Percentiles rank a stretch among this genome's conserved stretches.
phyloP scores from a whole-genome alignment of 169 alveolate species.

The Cryptosporidium ubiquitum region DNA sequence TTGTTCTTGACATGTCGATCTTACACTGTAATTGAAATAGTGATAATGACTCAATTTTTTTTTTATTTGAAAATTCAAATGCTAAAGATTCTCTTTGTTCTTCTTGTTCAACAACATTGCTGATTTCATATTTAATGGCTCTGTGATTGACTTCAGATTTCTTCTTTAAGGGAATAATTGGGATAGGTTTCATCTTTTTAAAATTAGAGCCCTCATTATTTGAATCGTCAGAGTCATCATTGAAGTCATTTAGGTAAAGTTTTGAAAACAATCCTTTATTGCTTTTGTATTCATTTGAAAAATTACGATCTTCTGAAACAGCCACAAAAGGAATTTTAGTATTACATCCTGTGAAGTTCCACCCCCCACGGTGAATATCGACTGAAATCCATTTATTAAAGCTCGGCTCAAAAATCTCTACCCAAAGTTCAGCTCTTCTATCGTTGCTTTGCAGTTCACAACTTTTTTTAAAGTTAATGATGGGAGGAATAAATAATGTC shows the following conservation, averaged over 20 bases:
- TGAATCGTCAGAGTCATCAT: conserved; percentile 18
- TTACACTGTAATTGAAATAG: background rate
- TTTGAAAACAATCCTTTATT: conserved; percentile 18
- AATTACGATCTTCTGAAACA: background rate
- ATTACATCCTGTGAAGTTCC: conserved; percentile 60
- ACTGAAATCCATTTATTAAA: conserved; percentile 64
- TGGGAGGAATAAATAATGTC: conserved; percentile 53
- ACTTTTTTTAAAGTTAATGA: conserved; percentile 4
- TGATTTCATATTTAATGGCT: background rate
- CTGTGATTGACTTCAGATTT: background rate
- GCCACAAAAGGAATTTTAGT: background rate
- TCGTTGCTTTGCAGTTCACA: conserved; percentile 20
- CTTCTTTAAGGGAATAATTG: conserved; percentile 45
- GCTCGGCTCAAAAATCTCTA: conserved; percentile 48
- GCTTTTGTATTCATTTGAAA: background rate
- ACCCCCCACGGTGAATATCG: conserved; percentile 70
- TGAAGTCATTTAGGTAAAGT: conserved; percentile 9
- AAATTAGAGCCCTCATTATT: background rate
- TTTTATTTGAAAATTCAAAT: conserved; percentile 48
- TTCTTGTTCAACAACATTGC: conserved; percentile 36
- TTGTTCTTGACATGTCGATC: conserved; percentile 50
- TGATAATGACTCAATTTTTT: conserved; percentile 24
- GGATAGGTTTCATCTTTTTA: background rate
- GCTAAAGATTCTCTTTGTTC: conserved; percentile 55
- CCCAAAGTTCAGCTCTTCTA: conserved; percentile 69